Evolutionary conservation across 495 filamentous ascomycete species (phyloP), one percentile per base, ranked within the genome.

Genomic region (Ramalina intermedia): DNA sequence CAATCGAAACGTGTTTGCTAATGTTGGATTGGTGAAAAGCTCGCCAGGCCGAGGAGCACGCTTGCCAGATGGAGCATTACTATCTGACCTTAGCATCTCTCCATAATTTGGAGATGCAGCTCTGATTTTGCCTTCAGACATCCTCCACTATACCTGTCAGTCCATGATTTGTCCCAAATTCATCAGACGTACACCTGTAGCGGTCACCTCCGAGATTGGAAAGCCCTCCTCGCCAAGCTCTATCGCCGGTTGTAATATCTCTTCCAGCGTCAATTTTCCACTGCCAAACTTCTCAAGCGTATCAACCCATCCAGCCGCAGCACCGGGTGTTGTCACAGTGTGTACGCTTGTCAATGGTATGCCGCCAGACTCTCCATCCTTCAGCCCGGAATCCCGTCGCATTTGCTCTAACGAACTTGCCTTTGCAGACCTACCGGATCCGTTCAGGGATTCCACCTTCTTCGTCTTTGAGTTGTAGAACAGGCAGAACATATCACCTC

Each of bases 401-500:
- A 93, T 72, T 13, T 69, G 66, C 53, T 85, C 79, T 6, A 94
- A 69, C 0, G 82, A 85, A 35, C 66, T 77, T 18, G 76, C 75
- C n/a, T 62, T 69, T 2, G 85, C 79, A 4, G 87, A 79, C 17
- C 93, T 77, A 14, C 91, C 91, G 1, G 88, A 94, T 23, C 89
- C 93, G 64, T 98, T 98, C 53, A 98, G 65, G 8, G 85, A 84
- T 51, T 79, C 81, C 11, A 96, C 78, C 49, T 81, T 85, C 56
- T 81, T 81, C 0, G 81, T 90, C 54, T 82, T 76, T 43, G 85
- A 82, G 58, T 87, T 73, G 67, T 93, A 96, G 73, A 80, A 96
- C 9, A 98, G 80, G 62, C 87, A 94, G 71, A 98, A 98, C 80
- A 95, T 87, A 66, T 98, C 91, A 29, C 91, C 91, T 50, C 93